These are phyloP conservation scores for Alternaria atra DNA, from an alignment of 2,329 filamentous ascomycete genomes.

Conservation along the genomic window DNA sequence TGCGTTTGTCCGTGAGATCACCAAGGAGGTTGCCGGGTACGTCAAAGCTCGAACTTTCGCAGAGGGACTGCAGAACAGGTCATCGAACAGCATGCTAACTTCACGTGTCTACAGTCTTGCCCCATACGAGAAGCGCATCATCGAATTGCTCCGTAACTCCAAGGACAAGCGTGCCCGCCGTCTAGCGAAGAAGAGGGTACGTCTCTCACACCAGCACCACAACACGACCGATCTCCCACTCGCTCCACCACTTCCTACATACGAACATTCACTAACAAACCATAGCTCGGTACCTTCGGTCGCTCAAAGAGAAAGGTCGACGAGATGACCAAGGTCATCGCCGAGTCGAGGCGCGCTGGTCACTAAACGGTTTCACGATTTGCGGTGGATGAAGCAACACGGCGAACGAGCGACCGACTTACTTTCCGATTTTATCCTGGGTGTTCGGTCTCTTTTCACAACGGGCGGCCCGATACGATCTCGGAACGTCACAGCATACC, in stretches of 20 bases:
- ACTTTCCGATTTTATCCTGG: conserved; percentile 47
- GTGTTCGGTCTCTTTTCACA: conserved; percentile 48
- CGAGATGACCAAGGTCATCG: conserved; percentile 97
- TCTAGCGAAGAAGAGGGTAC: conserved; percentile 98
- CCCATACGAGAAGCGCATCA: conserved; percentile 90
- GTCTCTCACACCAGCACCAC: conserved; percentile 50
- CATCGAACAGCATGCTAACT: conserved; percentile 16
- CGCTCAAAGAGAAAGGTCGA: conserved; percentile 99
- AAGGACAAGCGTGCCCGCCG: conserved; percentile 99
- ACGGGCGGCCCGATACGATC: conserved; percentile 42
- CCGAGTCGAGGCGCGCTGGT: conserved; percentile 85
- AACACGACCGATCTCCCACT: conserved; percentile 5
- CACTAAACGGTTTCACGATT: conserved; percentile 61
- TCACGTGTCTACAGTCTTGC: conserved; percentile 29
- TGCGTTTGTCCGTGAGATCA: conserved; percentile 94
- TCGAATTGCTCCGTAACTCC: conserved; percentile 98
- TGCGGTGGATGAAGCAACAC: conserved; percentile 36
- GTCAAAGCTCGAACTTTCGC: conserved; percentile 49
- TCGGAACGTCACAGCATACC: conserved; percentile 40
- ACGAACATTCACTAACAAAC: conserved; percentile 37
- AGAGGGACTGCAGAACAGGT: conserved; percentile 1
- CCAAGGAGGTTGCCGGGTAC: conserved; percentile 97
- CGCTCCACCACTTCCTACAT: conserved; percentile 1
- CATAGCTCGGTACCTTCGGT: conserved; percentile 93
- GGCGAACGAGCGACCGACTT: conserved; percentile 30